Evolutionary conservation across 352 stramenopile genomes (phyloP).

Genomic region (Globisporangium orthogonon): DNA sequence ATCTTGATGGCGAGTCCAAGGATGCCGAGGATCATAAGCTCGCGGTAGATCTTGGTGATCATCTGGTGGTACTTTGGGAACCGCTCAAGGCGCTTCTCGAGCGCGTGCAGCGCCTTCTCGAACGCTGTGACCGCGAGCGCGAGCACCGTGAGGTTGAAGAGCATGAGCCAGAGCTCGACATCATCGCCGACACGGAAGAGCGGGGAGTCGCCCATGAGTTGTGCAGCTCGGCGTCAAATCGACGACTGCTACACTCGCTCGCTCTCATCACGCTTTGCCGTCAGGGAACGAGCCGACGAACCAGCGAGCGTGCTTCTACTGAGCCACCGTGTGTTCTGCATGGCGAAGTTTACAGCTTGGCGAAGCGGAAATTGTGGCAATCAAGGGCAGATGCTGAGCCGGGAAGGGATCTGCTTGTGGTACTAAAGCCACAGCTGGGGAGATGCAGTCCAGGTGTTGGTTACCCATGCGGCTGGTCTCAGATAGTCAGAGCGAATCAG

Average conservation of each 20-base stretch:
- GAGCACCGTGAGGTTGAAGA: constrained; percentile 43
- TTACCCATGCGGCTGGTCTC: not conserved
- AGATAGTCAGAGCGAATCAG: not conserved
- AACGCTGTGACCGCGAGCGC: constrained; percentile 42
- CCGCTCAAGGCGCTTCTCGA: constrained; percentile 33
- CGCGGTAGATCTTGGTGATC: constrained; percentile 51
- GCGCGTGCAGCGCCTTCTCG: constrained; percentile 31
- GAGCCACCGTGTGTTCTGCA: not conserved
- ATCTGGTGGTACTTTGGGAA: constrained; percentile 69
- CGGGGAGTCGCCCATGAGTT: constrained; percentile 8
- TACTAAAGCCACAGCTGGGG: not conserved
- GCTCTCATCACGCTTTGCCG: not conserved
- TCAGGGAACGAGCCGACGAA: not conserved
- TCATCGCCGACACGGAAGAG: constrained; percentile 14
- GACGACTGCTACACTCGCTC: not conserved
- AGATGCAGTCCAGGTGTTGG: not conserved
- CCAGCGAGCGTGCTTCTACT: not conserved
- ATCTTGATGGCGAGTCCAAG: constrained; percentile 51
- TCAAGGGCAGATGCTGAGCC: not conserved
- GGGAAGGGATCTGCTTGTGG: not conserved
- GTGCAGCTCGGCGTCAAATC: not conserved
- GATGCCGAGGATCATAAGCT: constrained; percentile 58
- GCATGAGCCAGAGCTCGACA: constrained; percentile 49
- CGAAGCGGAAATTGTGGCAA: not conserved
- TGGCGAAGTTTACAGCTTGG: not conserved